Conservation (phyloP, 805 yeast genomes). For the Wickerhamomyces subpelliculosus region DNA sequence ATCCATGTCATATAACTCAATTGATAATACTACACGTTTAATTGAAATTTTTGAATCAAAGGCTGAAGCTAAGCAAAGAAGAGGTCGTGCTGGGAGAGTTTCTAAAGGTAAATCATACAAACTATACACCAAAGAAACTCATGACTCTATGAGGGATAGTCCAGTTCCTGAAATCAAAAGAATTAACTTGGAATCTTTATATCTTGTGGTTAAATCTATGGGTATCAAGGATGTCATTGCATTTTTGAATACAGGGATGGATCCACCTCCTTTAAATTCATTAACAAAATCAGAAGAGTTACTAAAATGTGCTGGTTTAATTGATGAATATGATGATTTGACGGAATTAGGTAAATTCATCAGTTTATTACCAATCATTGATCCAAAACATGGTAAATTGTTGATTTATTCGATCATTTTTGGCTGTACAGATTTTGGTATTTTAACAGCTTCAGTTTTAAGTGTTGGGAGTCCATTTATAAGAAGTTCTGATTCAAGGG, state of each 20-base stretch:
- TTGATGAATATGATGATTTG: constrained; percentile 40
- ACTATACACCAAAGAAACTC: constrained; percentile 60
- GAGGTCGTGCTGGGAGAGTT: constrained; percentile 99
- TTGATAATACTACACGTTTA: constrained; percentile 60
- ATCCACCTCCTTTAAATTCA: constrained; percentile 55
- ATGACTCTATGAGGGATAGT: constrained; percentile 53
- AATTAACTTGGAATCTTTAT: constrained; percentile 75
- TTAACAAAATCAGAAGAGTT: constrained; percentile 33
- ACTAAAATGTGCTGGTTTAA: constrained; percentile 68
- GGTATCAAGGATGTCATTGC: constrained; percentile 65
- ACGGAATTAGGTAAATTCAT: constrained; percentile 77
- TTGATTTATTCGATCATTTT: constrained; percentile 75
- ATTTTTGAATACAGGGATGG: constrained; percentile 71
- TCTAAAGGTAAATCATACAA: constrained; percentile 77
- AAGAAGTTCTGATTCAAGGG: constrained; percentile 56
- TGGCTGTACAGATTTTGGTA: constrained; percentile 69
- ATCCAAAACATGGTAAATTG: constrained; percentile 77
- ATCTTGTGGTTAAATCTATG: constrained; percentile 82
- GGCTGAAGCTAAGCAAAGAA: constrained; percentile 84
- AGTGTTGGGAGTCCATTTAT: constrained; percentile 72
- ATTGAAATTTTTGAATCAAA: constrained; percentile 82
- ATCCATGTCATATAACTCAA: constrained; percentile 62
- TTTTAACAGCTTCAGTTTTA: constrained; percentile 75
- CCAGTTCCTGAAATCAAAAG: constrained; percentile 89
- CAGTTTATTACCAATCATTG: constrained; percentile 76